phyloP scores from a whole-genome alignment of 805 yeast genomes.

The Lachancea meyersii region DNA sequence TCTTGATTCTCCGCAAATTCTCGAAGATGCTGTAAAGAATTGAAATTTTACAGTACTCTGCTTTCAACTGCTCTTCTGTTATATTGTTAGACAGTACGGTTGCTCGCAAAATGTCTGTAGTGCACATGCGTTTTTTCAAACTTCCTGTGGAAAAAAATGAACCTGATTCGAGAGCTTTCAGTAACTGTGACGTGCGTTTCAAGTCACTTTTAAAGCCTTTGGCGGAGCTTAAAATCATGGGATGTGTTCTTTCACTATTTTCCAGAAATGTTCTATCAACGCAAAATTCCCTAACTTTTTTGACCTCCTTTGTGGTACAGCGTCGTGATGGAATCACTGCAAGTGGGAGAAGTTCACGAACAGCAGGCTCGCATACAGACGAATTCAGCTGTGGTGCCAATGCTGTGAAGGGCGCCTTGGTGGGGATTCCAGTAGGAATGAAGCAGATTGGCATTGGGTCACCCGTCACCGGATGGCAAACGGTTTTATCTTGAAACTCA shows the following conservation, averaged over 20 bases:
- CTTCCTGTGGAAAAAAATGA: background rate
- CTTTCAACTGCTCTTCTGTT: conserved; percentile 12
- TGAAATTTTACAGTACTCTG: conserved; percentile 22
- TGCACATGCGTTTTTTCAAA: conserved; percentile 13
- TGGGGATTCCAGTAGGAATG: conserved; percentile 10
- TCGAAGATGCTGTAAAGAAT: conserved; percentile 17
- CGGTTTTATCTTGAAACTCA: conserved; percentile 2
- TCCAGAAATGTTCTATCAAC: background rate
- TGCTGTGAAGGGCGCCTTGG: conserved; percentile 11
- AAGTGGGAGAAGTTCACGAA: background rate
- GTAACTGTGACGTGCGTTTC: conserved; percentile 1
- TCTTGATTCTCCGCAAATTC: conserved; percentile 2
- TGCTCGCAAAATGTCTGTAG: conserved; percentile 24
- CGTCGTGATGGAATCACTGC: conserved; percentile 6
- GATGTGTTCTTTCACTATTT: background rate
- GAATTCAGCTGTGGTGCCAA: conserved; percentile 20
- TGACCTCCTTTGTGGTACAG: conserved; percentile 1
- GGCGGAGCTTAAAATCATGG: background rate
- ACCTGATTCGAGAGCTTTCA: conserved; percentile 7
- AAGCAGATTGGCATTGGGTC: conserved; percentile 12
- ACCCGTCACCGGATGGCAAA: conserved; percentile 18
- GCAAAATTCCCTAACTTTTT: background rate
- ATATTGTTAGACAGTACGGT: conserved; percentile 15
- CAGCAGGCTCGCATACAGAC: conserved; percentile 11
- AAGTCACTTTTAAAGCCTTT: conserved; percentile 4